These are phyloP conservation scores for Penicillium oxalicum DNA, from an alignment of 2,329 filamentous ascomycete genomes.

Conservation along the genomic window DNA sequence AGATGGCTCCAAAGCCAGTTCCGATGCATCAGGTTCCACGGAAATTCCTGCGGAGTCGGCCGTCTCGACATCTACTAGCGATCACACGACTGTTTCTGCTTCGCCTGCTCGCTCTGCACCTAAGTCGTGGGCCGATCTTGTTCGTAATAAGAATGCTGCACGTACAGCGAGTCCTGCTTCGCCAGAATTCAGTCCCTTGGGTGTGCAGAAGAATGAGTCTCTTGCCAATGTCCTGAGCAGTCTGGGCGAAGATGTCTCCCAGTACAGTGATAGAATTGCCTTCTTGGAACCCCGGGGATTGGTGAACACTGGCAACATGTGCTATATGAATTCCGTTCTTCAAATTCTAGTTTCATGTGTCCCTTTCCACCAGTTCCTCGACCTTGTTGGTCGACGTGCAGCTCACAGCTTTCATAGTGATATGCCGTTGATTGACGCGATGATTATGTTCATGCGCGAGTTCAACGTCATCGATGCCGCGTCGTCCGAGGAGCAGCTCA, in stretches of 20 bases:
- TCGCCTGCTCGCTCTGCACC: conserved; percentile 45
- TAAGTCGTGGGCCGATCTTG: conserved; percentile 64
- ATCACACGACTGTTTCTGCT: conserved; percentile 27
- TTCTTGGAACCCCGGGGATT: conserved; percentile 90
- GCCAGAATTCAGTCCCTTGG: conserved; percentile 35
- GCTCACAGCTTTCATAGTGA: conserved; percentile 91
- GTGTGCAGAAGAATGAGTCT: conserved; percentile 51
- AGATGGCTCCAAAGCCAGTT: conserved; percentile 27
- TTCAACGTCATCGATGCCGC: conserved; percentile 83
- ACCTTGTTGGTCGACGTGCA: conserved; percentile 76
- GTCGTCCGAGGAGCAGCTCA: conserved; percentile 65
- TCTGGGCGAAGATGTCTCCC: conserved; percentile 60
- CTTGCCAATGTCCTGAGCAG: conserved; percentile 70
- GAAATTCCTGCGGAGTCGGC: conserved; percentile 6
- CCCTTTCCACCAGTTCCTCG: conserved; percentile 90
- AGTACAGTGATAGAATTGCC: conserved; percentile 56
- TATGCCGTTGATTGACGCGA: conserved; percentile 86
- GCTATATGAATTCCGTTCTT: conserved; percentile 99
- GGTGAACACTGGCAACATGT: conserved; percentile 98
- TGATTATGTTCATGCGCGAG: conserved; percentile 95
- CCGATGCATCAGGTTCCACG: conserved; percentile 32
- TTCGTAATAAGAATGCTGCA: conserved; percentile 47
- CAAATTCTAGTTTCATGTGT: conserved; percentile 92
- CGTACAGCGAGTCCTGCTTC: conserved; percentile 25
- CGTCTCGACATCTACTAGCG: conserved; percentile 4